phyloP scores from a whole-genome alignment of 108 stramenopile species.

The Aurantiochytrium sp. region DNA sequence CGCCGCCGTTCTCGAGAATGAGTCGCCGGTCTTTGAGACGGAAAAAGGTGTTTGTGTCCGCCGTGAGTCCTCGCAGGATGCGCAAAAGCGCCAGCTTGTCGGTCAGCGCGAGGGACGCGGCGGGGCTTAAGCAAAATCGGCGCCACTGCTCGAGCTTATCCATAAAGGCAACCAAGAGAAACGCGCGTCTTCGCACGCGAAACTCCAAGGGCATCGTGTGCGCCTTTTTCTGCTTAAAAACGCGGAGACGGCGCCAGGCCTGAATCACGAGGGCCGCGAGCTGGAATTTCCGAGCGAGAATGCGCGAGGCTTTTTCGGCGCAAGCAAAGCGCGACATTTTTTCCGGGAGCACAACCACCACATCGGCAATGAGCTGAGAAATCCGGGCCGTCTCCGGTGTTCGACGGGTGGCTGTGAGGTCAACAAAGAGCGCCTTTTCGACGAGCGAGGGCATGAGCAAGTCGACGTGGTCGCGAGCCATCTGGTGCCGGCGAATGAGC shows the following conservation, averaged over 20 bases:
- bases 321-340: constrained; percentile 9
- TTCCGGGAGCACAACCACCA: not conserved
- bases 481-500: not conserved
- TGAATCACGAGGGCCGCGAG: constrained; percentile 20
- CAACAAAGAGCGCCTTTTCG: not conserved
- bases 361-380: not conserved
- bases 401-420: not conserved
- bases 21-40: not conserved
- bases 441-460: not conserved
- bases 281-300: not conserved
- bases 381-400: not conserved
- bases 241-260: not conserved
- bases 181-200: not conserved
- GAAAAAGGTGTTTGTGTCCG: not conserved
- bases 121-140: not conserved
- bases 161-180: not conserved
- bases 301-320: not conserved
- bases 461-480: not conserved
- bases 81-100: not conserved
- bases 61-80: not conserved
- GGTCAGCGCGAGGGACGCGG: not conserved
- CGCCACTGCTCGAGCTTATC: not conserved
- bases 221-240: not conserved
- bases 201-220: not conserved
- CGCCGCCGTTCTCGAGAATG: not conserved